Base-by-base conservation (phyloP, 345 rosid genomes). In the Gossypium herbaceum region DNA sequence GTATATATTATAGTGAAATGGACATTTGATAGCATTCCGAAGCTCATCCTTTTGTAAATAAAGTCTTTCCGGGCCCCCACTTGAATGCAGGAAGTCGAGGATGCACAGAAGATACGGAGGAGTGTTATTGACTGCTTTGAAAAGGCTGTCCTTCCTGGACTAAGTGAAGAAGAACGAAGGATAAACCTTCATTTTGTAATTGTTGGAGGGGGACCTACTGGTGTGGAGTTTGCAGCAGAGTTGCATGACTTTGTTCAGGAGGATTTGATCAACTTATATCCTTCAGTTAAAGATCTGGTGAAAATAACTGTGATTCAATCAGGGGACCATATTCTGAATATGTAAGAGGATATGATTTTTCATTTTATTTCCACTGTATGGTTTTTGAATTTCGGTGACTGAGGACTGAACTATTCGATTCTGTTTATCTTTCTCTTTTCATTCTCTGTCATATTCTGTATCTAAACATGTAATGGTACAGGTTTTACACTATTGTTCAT, bases 131-230 rank as follows among this genome's bases (percentile, higher is more conserved):
- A 96, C 77, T 87, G 99, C 76, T 96, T 96, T 75, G 99, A 96
- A 79, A 93, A 83, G 84, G 90, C 99, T 13, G 78, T 86, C 50
- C 94, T 96, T 73, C 99, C 99, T 25, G 85, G 87, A 63, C 86
- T 90, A 62, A 93, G 85, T 41, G 97, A 92, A 82, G 98, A 90
- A 73, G 91, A 93, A 79, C 81, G 88, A 72, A 85, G 86, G 79
- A 86, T 64, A 25, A 88, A 84, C 81, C 99, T 96, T 76, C 98
- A 92, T 83, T 96, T 96, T 75, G 94, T 95, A 60, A 84, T 95
- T 61, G 98, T 96, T 41, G 98, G 99, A 57, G 99, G 99, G 5
- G 98, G 99, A 68, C 99, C 99, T 8, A 96, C 99, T 68, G 99
- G 99, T 68, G 97, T 96, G 43, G 99, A 93, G 86, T 96, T 96